Evolutionary conservation across 768 basidiomycete species (phyloP).

Genomic region (Boletus rex-veris): DNA sequence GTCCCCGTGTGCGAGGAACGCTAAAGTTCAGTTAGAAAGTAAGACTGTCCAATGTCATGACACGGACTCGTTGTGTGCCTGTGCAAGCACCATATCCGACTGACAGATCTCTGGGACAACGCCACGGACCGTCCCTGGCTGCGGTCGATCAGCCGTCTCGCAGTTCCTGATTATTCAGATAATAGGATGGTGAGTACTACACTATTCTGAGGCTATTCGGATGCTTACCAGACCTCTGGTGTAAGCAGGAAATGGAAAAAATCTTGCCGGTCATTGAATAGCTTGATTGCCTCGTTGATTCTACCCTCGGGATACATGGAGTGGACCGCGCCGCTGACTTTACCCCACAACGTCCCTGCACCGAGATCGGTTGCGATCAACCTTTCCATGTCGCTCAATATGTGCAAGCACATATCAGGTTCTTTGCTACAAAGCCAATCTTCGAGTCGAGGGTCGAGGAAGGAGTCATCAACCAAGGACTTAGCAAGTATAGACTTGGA

Average conservation of each 20-base stretch:
- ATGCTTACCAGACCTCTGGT: neutral
- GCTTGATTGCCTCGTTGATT: neutral
- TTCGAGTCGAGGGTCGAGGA: neutral
- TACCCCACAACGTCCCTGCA: neutral
- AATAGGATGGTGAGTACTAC: neutral
- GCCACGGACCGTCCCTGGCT: neutral
- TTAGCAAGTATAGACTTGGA: neutral
- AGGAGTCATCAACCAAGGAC: neutral
- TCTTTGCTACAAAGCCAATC: constrained; percentile 4
- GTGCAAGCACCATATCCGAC: too few relatives aligned
- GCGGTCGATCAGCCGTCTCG: neutral
- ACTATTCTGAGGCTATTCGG: neutral
- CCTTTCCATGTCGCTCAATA: neutral
- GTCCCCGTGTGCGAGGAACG: too few relatives aligned
- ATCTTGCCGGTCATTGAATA: neutral
- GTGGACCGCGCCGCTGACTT: neutral
- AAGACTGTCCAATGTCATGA: too few relatives aligned
- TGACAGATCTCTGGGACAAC: too few relatives aligned
- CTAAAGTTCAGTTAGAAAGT: too few relatives aligned
- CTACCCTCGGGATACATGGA: neutral
- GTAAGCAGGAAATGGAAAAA: neutral
- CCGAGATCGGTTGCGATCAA: neutral
- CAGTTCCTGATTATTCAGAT: neutral
- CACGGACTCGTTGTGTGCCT: too few relatives aligned
- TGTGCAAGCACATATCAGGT: constrained; percentile 4